These are phyloP conservation scores for Clavulina sp. DNA, from an alignment of 768 basidiomycete genomes.

Conservation along the genomic window DNA sequence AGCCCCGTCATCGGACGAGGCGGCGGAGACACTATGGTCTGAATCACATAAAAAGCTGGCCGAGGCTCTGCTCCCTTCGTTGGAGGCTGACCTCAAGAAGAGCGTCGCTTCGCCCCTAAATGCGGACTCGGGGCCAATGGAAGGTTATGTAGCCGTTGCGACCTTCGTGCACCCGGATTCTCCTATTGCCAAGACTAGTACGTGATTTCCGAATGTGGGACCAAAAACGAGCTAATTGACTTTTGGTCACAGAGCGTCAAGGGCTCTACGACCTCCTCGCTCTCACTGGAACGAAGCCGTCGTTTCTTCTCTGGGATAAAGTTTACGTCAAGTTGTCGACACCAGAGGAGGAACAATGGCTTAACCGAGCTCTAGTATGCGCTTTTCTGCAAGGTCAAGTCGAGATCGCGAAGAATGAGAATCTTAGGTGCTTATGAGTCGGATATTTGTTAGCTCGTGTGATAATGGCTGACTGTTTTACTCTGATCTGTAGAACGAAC, in stretches of 20 bases:
- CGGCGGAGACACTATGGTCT: not conserved
- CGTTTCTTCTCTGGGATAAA: constrained; percentile 78
- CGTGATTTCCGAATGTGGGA: not conserved
- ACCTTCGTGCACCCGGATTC: constrained; percentile 39
- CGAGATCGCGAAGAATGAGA: constrained; percentile 36
- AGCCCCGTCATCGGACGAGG: constrained; percentile 17
- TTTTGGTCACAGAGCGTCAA: not conserved
- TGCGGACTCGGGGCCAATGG: constrained; percentile 47
- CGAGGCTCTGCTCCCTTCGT: constrained; percentile 33
- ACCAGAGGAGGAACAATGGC: constrained; percentile 52
- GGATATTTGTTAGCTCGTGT: not conserved
- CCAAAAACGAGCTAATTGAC: too few relatives aligned
- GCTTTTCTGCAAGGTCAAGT: constrained; percentile 28
- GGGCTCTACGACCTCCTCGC: constrained; percentile 14
- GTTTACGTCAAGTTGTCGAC: constrained; percentile 57
- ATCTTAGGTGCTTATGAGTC: constrained; percentile 29
- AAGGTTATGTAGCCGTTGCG: constrained; percentile 66
- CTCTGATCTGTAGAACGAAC: too few relatives aligned
- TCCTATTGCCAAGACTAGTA: not conserved
- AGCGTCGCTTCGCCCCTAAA: constrained; percentile 43
- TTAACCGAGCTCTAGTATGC: constrained; percentile 46
- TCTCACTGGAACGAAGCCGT: constrained; percentile 43
- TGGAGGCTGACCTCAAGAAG: constrained; percentile 57
- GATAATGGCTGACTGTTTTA: not conserved
- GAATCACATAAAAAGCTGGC: constrained; percentile 35